Percentiles rank a stretch among this genome's conserved stretches.
These are phyloP conservation scores for Capronia epimyces DNA, from an alignment of 2,329 filamentous ascomycete genomes.

Conservation along the genomic window DNA sequence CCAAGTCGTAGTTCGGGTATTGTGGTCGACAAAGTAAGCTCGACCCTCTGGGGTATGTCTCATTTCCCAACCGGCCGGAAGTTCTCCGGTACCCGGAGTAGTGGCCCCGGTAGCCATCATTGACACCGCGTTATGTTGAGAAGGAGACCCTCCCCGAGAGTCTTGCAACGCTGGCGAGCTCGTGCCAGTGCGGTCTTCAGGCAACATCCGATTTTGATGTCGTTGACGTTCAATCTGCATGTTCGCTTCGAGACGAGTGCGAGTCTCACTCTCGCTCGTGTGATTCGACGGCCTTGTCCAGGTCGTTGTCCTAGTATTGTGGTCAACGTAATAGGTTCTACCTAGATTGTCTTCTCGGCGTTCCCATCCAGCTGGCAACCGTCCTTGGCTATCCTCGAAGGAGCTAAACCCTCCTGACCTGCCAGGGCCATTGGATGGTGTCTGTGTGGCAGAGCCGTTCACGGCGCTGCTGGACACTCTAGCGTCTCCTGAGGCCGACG, in stretches of 20 bases:
- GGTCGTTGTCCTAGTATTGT: constrained; percentile 92
- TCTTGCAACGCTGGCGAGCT: constrained; percentile 75
- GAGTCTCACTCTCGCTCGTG: constrained; percentile 68
- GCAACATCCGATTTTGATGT: constrained; percentile 91
- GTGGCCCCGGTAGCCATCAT: constrained; percentile 96
- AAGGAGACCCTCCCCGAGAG: constrained; percentile 38
- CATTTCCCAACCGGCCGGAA: constrained; percentile 95
- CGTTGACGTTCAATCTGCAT: constrained; percentile 88
- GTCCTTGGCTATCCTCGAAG: constrained; percentile 93
- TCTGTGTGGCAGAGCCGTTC: constrained; percentile 34
- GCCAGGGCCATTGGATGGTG: constrained; percentile 37
- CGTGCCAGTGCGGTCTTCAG: constrained; percentile 88
- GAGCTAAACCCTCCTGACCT: constrained; percentile 66
- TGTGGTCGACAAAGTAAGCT: constrained; percentile 97
- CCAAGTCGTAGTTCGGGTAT: constrained; percentile 96
- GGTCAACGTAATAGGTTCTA: constrained; percentile 95
- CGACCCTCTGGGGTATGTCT: constrained; percentile 90
- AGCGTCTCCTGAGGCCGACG: constrained; percentile 30
- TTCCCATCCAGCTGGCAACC: constrained; percentile 91
- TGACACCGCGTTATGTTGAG: constrained; percentile 54
- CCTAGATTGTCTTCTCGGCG: constrained; percentile 90
- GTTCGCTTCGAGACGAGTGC: constrained; percentile 77
- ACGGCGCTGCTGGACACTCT: constrained; percentile 31
- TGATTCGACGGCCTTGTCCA: constrained; percentile 86
- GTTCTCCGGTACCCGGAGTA: constrained; percentile 82